These are phyloP conservation scores for Withania somnifera DNA, from an alignment of 305 asterid genomes.

Conservation along the genomic window DNA sequence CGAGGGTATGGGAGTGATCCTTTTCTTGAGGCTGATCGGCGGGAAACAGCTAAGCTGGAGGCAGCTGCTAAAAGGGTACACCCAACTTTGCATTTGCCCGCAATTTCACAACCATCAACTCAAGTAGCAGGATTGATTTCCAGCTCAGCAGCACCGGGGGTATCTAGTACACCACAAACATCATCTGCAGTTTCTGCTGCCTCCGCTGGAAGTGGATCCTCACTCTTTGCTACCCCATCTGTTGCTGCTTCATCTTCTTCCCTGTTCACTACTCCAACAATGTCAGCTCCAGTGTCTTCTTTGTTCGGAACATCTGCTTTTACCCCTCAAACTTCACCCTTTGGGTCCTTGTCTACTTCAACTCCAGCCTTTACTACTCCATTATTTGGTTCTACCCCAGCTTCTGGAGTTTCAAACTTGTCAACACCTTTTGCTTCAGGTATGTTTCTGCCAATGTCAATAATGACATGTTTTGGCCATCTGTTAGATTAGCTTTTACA, in stretches of 20 bases:
- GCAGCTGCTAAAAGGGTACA: conserved; percentile 93
- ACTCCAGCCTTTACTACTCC: conserved; percentile 45
- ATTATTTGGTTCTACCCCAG: conserved; percentile 53
- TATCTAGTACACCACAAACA: conserved; percentile 33
- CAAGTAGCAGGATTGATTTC: conserved; percentile 41
- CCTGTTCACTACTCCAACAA: conserved; percentile 60
- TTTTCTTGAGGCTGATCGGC: conserved; percentile 90
- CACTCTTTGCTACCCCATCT: conserved; percentile 61
- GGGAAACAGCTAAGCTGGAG: conserved; percentile 87
- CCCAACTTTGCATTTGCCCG: conserved; percentile 81
- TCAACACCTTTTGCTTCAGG: conserved; percentile 75
- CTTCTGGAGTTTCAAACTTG: conserved; percentile 53
- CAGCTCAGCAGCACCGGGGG: conserved; percentile 46
- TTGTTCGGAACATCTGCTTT: conserved; percentile 47
- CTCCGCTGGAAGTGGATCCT: conserved; percentile 54
- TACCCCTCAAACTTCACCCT: conserved; percentile 61
- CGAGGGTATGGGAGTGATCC: conserved; percentile 77
- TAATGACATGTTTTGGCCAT: not conserved
- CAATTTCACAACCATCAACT: conserved; percentile 47
- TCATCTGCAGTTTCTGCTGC: conserved; percentile 33
- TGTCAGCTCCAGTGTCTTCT: conserved; percentile 46
- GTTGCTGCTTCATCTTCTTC: conserved; percentile 50
- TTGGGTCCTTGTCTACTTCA: conserved; percentile 45
- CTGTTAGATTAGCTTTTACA: not conserved
- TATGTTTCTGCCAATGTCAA: conserved; percentile 4